These are phyloP conservation scores for Inga leiocalycina DNA, from an alignment of 306 rosid species.

Conservation along the genomic window DNA sequence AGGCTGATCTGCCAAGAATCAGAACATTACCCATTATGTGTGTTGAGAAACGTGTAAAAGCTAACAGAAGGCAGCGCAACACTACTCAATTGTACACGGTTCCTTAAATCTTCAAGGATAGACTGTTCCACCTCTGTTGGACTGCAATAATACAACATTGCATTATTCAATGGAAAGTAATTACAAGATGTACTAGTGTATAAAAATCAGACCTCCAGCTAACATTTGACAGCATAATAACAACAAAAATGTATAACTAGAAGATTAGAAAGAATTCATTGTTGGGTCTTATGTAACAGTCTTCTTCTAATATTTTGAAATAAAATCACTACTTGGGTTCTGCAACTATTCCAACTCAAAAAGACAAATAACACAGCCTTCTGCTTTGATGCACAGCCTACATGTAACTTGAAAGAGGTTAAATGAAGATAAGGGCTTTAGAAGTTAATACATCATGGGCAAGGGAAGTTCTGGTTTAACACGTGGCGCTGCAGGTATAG, in stretches of 20 bases:
- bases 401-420: not conserved
- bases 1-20: slow-evolving; percentile 13
- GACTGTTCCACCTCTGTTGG: slow-evolving; percentile 88
- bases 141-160: slow-evolving; percentile 55
- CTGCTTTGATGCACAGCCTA: slow-evolving; percentile 18
- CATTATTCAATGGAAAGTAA: slow-evolving; percentile 18
- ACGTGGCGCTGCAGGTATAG: slow-evolving; percentile 70
- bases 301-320: slow-evolving; percentile 14
- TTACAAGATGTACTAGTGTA: slow-evolving; percentile 6
- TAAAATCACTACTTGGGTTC: not conserved
- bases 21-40: slow-evolving; percentile 77
- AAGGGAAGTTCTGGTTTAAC: slow-evolving; percentile 91
- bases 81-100: slow-evolving; percentile 92
- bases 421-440: slow-evolving; percentile 28
- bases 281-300: not conserved
- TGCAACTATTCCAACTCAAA: slow-evolving; percentile 9
- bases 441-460: slow-evolving; percentile 71
- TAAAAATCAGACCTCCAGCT: slow-evolving; percentile 20
- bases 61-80: slow-evolving; percentile 92
- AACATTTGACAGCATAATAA: slow-evolving; percentile 17
- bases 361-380: not conserved
- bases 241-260: slow-evolving; percentile 6
- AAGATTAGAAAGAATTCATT: slow-evolving; percentile 4
- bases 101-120: slow-evolving; percentile 94
- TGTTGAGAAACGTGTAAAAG: slow-evolving; percentile 84